Conservation (phyloP, 2,329 filamentous ascomycete genomes). For the Hypoxylon sp. region DNA sequence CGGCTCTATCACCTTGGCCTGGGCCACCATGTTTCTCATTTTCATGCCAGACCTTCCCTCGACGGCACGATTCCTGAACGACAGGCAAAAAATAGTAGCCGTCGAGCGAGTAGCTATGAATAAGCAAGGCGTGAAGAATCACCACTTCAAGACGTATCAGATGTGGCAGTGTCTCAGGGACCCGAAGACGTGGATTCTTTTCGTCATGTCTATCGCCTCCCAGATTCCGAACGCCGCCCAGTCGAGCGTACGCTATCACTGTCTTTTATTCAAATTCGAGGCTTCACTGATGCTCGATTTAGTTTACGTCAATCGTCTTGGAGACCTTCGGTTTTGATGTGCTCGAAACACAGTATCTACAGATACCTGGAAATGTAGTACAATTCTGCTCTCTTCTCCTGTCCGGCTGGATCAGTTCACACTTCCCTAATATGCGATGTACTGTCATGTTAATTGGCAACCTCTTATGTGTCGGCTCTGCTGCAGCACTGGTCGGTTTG, state of each 20-base stretch:
- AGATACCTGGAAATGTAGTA: slow-evolving; percentile 72
- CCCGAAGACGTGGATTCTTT: slow-evolving; percentile 70
- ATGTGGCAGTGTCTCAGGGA: slow-evolving; percentile 65
- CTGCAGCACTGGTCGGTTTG: slow-evolving; percentile 67
- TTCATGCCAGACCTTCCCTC: slow-evolving; percentile 52
- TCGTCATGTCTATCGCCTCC: slow-evolving; percentile 67
- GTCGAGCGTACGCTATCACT: slow-evolving; percentile 58
- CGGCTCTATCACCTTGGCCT: slow-evolving; percentile 49
- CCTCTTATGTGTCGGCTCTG: slow-evolving; percentile 67
- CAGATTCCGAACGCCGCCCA: slow-evolving; percentile 72
- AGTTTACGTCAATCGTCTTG: slow-evolving; percentile 53
- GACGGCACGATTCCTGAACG: slow-evolving; percentile 49
- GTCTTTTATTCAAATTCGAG: neutral
- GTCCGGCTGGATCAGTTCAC: slow-evolving; percentile 67
- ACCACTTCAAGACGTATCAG: slow-evolving; percentile 63
- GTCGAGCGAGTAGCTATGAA: slow-evolving; percentile 52
- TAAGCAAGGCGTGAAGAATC: slow-evolving; percentile 52
- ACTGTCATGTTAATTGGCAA: slow-evolving; percentile 70
- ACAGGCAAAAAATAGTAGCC: slow-evolving; percentile 47
- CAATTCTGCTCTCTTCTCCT: slow-evolving; percentile 68
- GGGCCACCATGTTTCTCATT: slow-evolving; percentile 46
- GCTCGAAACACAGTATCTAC: slow-evolving; percentile 70
- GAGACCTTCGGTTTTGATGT: slow-evolving; percentile 58
- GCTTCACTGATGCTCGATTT: neutral
- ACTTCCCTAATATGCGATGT: slow-evolving; percentile 65